Percentiles rank a stretch among this genome's conserved stretches.
Conservation (phyloP, 352 stramenopile species). For the Saprolegnia parasitica region DNA sequence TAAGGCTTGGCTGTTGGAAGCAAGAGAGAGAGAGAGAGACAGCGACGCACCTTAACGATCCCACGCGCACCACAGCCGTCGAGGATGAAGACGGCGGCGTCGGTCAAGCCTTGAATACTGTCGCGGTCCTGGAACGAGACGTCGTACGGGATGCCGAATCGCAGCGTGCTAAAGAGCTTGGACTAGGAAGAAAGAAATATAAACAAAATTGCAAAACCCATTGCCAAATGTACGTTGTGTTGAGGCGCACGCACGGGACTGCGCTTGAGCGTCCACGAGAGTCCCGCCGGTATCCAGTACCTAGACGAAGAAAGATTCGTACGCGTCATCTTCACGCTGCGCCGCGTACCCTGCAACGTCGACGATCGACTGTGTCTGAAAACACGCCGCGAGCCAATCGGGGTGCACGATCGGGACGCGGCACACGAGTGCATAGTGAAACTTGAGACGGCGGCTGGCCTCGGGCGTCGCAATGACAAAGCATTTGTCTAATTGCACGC, state of each 20-base stretch:
- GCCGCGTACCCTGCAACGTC: conserved; percentile 55
- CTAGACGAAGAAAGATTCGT: background rate
- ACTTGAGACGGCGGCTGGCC: conserved; percentile 76
- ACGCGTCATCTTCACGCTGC: background rate
- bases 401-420: conserved; percentile 78
- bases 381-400: conserved; percentile 70
- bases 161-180: conserved; percentile 52
- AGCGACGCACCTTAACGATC: conserved; percentile 47
- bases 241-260: background rate
- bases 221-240: background rate
- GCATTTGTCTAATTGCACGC: conserved; percentile 7
- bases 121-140: conserved; percentile 38
- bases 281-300: conserved; percentile 19
- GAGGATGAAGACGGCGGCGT: conserved; percentile 54
- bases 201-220: too few relatives aligned
- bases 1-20: too few relatives aligned
- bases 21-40: background rate
- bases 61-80: conserved; percentile 52
- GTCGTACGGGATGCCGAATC: conserved; percentile 62
- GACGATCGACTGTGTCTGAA: conserved; percentile 41
- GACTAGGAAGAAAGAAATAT: background rate
- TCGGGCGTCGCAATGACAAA: conserved; percentile 55
- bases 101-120: conserved; percentile 35
- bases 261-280: conserved; percentile 16
- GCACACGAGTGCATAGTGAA: conserved; percentile 71